phyloP scores from a whole-genome alignment of 352 stramenopile species.

The Phytophthora meadii region DNA sequence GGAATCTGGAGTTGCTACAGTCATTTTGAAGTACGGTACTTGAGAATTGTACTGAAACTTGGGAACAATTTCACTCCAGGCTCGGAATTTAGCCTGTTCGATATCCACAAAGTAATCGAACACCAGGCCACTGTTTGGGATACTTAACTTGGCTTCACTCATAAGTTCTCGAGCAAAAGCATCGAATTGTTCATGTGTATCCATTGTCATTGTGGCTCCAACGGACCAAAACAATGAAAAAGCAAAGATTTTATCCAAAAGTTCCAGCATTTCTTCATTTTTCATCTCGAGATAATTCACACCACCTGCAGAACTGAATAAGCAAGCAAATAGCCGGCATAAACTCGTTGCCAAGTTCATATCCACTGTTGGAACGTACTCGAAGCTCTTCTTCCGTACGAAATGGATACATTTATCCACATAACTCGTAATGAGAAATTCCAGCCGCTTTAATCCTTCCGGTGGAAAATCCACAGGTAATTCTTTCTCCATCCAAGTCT shows the following conservation, averaged over 20 bases:
- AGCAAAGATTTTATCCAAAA: conserved; percentile 85
- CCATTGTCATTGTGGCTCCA: conserved; percentile 81
- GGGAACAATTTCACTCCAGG: conserved; percentile 71
- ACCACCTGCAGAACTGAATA: conserved; percentile 65
- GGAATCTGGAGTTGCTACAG: conserved; percentile 76
- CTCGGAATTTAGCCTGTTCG: conserved; percentile 48
- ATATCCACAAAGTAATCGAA: conserved; percentile 91
- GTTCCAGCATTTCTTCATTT: conserved; percentile 50
- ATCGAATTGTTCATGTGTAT: conserved; percentile 84
- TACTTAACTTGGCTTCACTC: conserved; percentile 51
- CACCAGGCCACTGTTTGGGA: conserved; percentile 69
- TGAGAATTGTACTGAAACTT: conserved; percentile 70
- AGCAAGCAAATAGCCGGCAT: conserved; percentile 85
- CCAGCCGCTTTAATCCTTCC: conserved; percentile 47
- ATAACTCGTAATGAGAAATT: conserved; percentile 60
- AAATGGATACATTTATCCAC: conserved; percentile 84
- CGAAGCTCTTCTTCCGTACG: conserved; percentile 74
- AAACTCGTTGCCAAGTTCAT: conserved; percentile 90
- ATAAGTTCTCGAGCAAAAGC: conserved; percentile 73
- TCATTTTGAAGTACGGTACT: conserved; percentile 84
- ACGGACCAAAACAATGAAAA: conserved; percentile 94
- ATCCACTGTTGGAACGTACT: conserved; percentile 90
- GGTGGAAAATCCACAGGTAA: conserved; percentile 52
- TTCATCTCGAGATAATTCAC: conserved; percentile 38
- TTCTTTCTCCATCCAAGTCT: conserved; percentile 86